Percentiles rank a stretch among this genome's conserved stretches.
Conservation (phyloP, 2,329 filamentous ascomycete genomes). For the Ophiosphaerella herpotricha region DNA sequence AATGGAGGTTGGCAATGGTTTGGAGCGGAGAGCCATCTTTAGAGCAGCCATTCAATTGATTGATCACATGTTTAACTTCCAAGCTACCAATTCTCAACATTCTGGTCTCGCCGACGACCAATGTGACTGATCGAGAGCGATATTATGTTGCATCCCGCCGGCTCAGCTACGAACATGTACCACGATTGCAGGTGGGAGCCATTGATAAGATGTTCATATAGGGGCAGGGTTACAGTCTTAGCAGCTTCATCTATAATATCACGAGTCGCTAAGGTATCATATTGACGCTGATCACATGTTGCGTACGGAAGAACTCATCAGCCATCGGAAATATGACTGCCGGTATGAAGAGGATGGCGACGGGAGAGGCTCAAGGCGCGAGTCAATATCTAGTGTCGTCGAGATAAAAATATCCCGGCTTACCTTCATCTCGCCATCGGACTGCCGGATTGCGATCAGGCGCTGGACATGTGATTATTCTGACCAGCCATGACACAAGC, state of each 20-base stretch:
- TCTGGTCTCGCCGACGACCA: too few species aligned
- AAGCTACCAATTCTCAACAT: too few species aligned
- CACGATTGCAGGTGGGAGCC: background rate
- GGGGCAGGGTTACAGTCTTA: background rate
- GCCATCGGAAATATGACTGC: conserved; percentile 4
- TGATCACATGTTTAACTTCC: too few species aligned
- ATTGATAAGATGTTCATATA: background rate
- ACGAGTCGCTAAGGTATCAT: background rate
- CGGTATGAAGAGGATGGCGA: background rate
- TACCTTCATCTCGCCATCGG: conserved; percentile 11
- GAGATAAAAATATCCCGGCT: conserved; percentile 16
- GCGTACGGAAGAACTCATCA: background rate
- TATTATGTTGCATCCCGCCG: too few species aligned
- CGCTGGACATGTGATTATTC: conserved; percentile 13
- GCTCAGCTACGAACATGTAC: background rate
- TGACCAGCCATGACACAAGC: background rate
- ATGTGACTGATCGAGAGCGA: too few species aligned
- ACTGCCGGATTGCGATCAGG: conserved; percentile 11
- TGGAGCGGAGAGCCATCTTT: too few species aligned
- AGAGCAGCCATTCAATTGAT: too few species aligned
- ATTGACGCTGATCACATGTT: conserved; percentile 3
- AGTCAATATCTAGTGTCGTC: conserved; percentile 12
- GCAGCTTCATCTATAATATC: background rate
- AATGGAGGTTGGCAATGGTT: too few species aligned
- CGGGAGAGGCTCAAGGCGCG: conserved; percentile 3